These are phyloP conservation scores for Globisporangium yorkense DNA, from an alignment of 352 stramenopile species.

Conservation along the genomic window DNA sequence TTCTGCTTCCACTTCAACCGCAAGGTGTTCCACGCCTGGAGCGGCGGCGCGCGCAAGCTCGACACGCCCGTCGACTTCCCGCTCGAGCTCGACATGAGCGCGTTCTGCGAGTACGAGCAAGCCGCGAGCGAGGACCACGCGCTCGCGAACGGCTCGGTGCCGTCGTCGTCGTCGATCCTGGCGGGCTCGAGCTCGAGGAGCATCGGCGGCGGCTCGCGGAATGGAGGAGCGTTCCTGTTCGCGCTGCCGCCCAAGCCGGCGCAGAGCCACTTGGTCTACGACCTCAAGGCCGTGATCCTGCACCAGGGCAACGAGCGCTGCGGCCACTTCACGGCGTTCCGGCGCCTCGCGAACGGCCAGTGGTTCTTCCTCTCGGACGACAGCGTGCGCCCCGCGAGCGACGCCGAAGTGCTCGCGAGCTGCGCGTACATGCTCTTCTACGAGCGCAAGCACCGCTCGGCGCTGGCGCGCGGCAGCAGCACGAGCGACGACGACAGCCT, in stretches of 20 bases:
- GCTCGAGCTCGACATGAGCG: constrained; percentile 68
- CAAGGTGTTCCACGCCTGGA: constrained; percentile 72
- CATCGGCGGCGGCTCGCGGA: constrained; percentile 3
- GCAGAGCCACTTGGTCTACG: constrained; percentile 50
- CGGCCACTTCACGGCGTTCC: constrained; percentile 85
- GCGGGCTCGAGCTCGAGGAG: not conserved
- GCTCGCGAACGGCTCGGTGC: constrained; percentile 17
- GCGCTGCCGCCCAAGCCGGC: constrained; percentile 4
- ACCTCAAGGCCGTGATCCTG: constrained; percentile 72
- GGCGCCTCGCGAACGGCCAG: constrained; percentile 44
- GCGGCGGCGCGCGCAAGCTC: constrained; percentile 64
- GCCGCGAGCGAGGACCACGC: constrained; percentile 23
- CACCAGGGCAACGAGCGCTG: constrained; percentile 84
- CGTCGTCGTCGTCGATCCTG: not conserved
- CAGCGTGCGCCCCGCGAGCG: constrained; percentile 44
- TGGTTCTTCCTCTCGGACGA: constrained; percentile 89
- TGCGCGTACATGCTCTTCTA: constrained; percentile 91
- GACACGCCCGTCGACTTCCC: constrained; percentile 78
- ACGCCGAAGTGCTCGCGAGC: constrained; percentile 59
- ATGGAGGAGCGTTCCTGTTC: constrained; percentile 4
- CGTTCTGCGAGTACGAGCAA: constrained; percentile 67
- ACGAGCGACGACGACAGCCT: constrained; percentile 39
- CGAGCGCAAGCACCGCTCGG: constrained; percentile 59
- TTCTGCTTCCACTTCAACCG: constrained; percentile 88
- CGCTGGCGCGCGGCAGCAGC: constrained; percentile 21